Evolutionary conservation across 345 rosid species (phyloP), one percentile per base, ranked within the genome.

Genomic region (Erucastrum elatum): DNA sequence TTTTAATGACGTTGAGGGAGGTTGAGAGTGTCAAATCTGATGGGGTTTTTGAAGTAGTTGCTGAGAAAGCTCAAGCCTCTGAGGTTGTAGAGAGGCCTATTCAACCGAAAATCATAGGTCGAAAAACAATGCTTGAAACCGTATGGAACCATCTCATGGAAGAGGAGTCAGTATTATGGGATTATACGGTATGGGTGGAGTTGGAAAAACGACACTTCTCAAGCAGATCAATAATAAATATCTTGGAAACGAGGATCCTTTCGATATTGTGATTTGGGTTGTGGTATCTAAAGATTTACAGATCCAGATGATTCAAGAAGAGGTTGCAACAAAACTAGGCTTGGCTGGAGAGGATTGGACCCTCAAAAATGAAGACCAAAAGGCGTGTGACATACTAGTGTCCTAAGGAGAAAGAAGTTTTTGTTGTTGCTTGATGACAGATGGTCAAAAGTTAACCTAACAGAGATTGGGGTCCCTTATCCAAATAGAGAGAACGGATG

Each of bases 391-490:
- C 2, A 64, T 62, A 62, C 34, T 8, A 62, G 2, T 29, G 15
- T 62, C 66, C 16, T 80, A 13, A 29, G 0, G 16, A 51, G 25
- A 4, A 80, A 70, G 30, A 74, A 15, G 25, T 80, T 80, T 30
- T 39, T 80, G 27, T 1, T 80, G 39, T 30, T 80, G 6, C 5
- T 75, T 6, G 83, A 80, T 71, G 80, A 80, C 37, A 16, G 75
- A 15, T 80, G 83, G 83, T 3, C 44, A 9, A n/a, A 66, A 31
- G 13, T 61, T 70, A 1, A 75, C n/a, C 12, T 80, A 31, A 2
- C 39, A 0, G 15, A 64, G 44, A 35, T 75, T 1, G 77, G 80
- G 29, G 60, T 80, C 6, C 80, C 83, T 0, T 5, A 0, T 6
- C 80, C 83, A 35, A 37, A 1, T 6, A 6, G 0, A 17, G 1